phyloP scores from a whole-genome alignment of 352 stramenopile genomes.

The Phytophthora cactorum region DNA sequence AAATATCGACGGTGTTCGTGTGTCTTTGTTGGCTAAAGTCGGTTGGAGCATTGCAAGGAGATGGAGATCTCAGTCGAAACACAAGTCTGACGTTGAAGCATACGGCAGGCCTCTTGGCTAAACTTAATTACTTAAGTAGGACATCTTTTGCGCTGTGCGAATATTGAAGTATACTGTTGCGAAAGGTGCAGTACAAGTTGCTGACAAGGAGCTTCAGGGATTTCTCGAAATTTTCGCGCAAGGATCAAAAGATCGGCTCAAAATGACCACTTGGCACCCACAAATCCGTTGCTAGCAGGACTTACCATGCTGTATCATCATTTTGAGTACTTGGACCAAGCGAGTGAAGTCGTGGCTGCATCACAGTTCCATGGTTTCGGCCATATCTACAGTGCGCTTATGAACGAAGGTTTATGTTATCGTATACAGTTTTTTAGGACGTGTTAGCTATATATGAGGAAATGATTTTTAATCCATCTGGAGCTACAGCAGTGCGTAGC shows the following conservation, averaged over 20 bases:
- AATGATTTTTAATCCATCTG: no score
- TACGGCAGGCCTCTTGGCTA: slow-evolving; percentile 20
- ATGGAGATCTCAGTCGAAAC: slow-evolving; percentile 20
- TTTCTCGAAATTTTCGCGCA: neutral
- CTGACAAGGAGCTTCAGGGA: neutral
- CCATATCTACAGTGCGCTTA: no score
- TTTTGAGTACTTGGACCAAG: slow-evolving; percentile 33
- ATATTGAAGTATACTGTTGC: slow-evolving; percentile 1
- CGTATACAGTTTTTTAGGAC: no score
- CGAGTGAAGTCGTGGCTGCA: slow-evolving; percentile 9
- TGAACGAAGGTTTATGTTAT: no score
- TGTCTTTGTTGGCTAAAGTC: slow-evolving; percentile 42
- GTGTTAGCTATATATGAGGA: no score
- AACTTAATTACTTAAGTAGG: slow-evolving; percentile 6
- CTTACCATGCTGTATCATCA: slow-evolving; percentile 37
- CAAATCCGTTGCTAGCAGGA: slow-evolving; percentile 39
- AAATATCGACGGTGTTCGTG: slow-evolving; percentile 23
- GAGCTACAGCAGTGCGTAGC: no score
- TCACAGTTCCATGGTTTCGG: no score
- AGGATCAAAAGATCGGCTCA: neutral
- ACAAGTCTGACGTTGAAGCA: slow-evolving; percentile 26
- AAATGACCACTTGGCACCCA: neutral
- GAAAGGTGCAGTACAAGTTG: slow-evolving; percentile 22
- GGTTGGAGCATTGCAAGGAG: slow-evolving; percentile 34
- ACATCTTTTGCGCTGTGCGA: no score